Conservation (phyloP, 2,329 filamentous ascomycete species). For the Nectriaceae sp. region DNA sequence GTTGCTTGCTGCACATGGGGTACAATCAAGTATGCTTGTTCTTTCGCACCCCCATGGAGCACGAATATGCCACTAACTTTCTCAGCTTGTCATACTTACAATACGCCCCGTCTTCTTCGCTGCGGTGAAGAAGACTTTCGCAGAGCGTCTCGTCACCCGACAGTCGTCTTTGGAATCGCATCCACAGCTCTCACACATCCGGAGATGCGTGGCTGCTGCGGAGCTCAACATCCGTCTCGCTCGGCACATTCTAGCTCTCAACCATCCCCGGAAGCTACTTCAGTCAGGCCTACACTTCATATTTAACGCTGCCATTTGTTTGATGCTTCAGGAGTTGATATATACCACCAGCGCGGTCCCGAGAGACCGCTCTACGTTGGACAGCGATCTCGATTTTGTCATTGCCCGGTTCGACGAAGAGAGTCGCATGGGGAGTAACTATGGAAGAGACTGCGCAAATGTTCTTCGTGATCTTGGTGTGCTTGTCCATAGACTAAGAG, state of each 20-base stretch:
- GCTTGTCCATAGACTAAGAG: constrained; percentile 38
- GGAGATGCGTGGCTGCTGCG: constrained; percentile 45
- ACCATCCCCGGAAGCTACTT: constrained; percentile 41
- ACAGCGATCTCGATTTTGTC: constrained; percentile 41
- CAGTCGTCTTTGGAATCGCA: constrained; percentile 23
- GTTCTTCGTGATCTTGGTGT: constrained; percentile 41
- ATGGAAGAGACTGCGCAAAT: constrained; percentile 39
- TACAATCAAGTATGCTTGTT: constrained; percentile 40
- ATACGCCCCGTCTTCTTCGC: constrained; percentile 50
- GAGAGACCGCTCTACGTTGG: constrained; percentile 23
- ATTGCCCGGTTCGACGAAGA: constrained; percentile 44
- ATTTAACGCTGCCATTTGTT: constrained; percentile 51
- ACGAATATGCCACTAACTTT: not conserved
- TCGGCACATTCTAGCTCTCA: constrained; percentile 39
- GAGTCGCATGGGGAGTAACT: constrained; percentile 38
- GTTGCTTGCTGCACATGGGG: constrained; percentile 50
- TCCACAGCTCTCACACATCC: constrained; percentile 33
- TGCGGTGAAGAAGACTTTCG: constrained; percentile 48
- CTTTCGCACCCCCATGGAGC: not conserved
- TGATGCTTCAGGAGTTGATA: constrained; percentile 48
- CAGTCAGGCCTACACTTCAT: constrained; percentile 49
- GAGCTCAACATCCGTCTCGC: constrained; percentile 48
- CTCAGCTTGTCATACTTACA: constrained; percentile 47
- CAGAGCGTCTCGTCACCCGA: constrained; percentile 39
- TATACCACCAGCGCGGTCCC: constrained; percentile 31